Conservation (phyloP, 495 filamentous ascomycete species). For the Cetradonia linearis region DNA sequence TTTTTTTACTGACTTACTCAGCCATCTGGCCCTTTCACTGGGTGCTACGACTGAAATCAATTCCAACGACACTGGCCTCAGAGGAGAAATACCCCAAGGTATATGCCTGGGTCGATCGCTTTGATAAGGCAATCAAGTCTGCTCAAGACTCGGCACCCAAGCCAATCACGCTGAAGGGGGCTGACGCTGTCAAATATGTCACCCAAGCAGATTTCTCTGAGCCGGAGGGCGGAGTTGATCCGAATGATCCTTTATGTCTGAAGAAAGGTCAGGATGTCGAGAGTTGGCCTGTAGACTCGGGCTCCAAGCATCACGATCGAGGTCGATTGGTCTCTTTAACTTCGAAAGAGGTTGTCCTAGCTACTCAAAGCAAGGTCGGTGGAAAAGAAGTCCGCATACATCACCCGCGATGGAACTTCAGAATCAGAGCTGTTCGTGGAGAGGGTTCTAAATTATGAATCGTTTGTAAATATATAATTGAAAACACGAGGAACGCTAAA, state of each 20-base stretch:
- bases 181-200: conserved; percentile 38
- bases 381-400: conserved; percentile 40
- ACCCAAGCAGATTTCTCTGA: conserved; percentile 30
- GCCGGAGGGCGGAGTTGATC: conserved; percentile 29
- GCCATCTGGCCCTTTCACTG: conserved; percentile 52
- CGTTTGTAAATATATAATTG: background rate
- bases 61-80: conserved; percentile 36
- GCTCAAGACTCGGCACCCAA: conserved; percentile 26
- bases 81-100: conserved; percentile 39
- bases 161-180: conserved; percentile 34
- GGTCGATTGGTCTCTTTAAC: conserved; percentile 41
- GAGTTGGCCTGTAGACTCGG: conserved; percentile 48
- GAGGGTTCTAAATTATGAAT: conserved; percentile 17
- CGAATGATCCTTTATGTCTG: conserved; percentile 34
- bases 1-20: conserved; percentile 12
- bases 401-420: conserved; percentile 47
- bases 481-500: no score
- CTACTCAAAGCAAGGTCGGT: conserved; percentile 31
- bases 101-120: conserved; percentile 47
- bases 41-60: conserved; percentile 38
- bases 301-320: conserved; percentile 42
- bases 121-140: conserved; percentile 30
- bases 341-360: conserved; percentile 41
- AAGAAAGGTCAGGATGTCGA: conserved; percentile 39
- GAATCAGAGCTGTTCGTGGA: conserved; percentile 30